These are phyloP conservation scores for Glycyrrhiza uralensis DNA, from an alignment of 306 rosid genomes.

Conservation along the genomic window DNA sequence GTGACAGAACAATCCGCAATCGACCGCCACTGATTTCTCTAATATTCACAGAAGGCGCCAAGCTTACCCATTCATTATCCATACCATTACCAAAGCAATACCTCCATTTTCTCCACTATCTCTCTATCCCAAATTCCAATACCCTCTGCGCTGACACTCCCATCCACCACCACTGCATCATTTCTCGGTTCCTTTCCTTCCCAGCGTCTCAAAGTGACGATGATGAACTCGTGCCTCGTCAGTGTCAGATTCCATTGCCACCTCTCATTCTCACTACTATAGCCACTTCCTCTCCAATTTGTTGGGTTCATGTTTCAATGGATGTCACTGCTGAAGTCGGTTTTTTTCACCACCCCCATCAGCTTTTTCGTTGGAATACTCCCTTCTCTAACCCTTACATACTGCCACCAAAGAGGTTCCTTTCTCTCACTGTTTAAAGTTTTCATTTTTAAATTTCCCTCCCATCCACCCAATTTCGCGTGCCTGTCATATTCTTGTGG, in stretches of 20 bases:
- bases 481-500: not conserved
- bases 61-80: not conserved
- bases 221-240: too few relatives aligned
- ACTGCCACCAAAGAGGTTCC: slow-evolving; percentile 40
- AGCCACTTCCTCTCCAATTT: slow-evolving; percentile 29
- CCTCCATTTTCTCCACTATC: not conserved
- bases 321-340: slow-evolving; percentile 44
- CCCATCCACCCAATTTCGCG: not conserved
- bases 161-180: too few relatives aligned
- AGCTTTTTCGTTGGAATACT: slow-evolving; percentile 25
- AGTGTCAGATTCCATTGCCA: not conserved
- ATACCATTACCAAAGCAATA: too few relatives aligned
- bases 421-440: slow-evolving; percentile 41
- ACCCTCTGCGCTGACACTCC: too few relatives aligned
- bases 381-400: slow-evolving; percentile 34
- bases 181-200: too few relatives aligned
- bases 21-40: too few relatives aligned
- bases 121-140: not conserved
- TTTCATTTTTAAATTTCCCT: not conserved
- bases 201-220: too few relatives aligned
- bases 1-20: too few relatives aligned
- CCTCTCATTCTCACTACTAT: slow-evolving; percentile 24
- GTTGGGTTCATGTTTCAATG: slow-evolving; percentile 58
- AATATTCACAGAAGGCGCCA: slow-evolving; percentile 1
- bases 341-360: slow-evolving; percentile 36